Conservation (phyloP, 352 stramenopile genomes). For the Thraustotheca clavata region DNA sequence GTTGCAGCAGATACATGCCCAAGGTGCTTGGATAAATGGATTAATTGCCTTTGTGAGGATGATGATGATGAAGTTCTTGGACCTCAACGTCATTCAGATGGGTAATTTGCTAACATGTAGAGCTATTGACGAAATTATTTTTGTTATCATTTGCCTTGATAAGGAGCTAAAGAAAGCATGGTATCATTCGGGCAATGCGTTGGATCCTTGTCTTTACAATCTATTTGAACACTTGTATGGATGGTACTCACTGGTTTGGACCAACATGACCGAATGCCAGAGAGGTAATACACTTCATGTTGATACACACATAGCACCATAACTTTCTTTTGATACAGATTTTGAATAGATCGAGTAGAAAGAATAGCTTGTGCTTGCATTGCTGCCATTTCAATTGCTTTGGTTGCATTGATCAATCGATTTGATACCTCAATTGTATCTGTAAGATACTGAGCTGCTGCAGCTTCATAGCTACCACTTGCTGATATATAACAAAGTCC, state of each 20-base stretch:
- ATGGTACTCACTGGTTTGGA: background rate
- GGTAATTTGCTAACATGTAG: background rate
- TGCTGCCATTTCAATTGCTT: slow-evolving; percentile 49
- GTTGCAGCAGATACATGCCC: slow-evolving; percentile 66
- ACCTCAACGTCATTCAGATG: background rate
- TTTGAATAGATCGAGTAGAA: background rate
- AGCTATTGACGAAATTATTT: background rate
- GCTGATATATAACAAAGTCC: slow-evolving; percentile 55
- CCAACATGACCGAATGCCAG: slow-evolving; percentile 17
- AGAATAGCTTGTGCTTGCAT: background rate
- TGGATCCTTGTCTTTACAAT: background rate
- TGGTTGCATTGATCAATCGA: slow-evolving; percentile 29
- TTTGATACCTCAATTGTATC: slow-evolving; percentile 42
- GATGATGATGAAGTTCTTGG: slow-evolving; percentile 37
- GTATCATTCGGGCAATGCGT: background rate
- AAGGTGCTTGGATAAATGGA: slow-evolving; percentile 75
- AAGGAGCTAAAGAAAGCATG: background rate
- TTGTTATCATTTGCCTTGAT: background rate
- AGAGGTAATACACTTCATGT: background rate
- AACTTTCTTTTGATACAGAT: background rate
- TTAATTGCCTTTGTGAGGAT: slow-evolving; percentile 81
- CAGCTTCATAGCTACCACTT: slow-evolving; percentile 35
- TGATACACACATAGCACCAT: background rate
- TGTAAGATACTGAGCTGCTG: slow-evolving; percentile 55
- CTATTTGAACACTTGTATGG: background rate